Percentiles rank a stretch among this genome's conserved stretches.
Conservation (phyloP, 2,329 filamentous ascomycete species). For the Colletotrichum sp. region DNA sequence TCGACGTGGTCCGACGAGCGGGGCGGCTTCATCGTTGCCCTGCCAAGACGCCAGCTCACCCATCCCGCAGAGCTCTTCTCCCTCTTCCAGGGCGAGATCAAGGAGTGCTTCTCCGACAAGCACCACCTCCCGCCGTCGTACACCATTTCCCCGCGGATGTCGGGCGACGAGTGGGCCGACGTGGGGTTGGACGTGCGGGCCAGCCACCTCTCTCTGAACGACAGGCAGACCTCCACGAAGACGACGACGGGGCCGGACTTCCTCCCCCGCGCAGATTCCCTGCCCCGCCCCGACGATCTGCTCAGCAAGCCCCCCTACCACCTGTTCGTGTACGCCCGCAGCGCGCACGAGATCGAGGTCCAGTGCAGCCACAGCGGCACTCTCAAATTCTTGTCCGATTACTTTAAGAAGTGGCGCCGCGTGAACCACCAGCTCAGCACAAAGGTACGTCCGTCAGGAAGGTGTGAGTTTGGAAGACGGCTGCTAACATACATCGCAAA, state of each 20-base stretch:
- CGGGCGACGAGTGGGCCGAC: constrained; percentile 48
- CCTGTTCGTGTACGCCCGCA: constrained; percentile 39
- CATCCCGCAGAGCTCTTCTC: constrained; percentile 36
- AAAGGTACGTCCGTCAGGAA: constrained; percentile 26
- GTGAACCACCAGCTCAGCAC: constrained; percentile 41
- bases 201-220: constrained; percentile 22
- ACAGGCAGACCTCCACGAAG: not conserved
- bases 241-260: constrained; percentile 25
- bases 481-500: not conserved
- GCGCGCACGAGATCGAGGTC: constrained; percentile 39
- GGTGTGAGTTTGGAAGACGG: not conserved
- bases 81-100: constrained; percentile 37
- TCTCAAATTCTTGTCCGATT: constrained; percentile 47
- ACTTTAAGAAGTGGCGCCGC: constrained; percentile 51
- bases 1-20: constrained; percentile 42
- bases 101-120: constrained; percentile 37
- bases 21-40: constrained; percentile 39
- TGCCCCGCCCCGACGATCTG: constrained; percentile 53
- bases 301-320: constrained; percentile 52
- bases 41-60: constrained; percentile 36
- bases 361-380: constrained; percentile 52
- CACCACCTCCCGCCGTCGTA: not conserved
- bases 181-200: constrained; percentile 36
- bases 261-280: constrained; percentile 42
- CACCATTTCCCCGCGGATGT: not conserved